Conservation (phyloP, 1,284 basidiomycete species). For the Fomitopsis pinicola region DNA sequence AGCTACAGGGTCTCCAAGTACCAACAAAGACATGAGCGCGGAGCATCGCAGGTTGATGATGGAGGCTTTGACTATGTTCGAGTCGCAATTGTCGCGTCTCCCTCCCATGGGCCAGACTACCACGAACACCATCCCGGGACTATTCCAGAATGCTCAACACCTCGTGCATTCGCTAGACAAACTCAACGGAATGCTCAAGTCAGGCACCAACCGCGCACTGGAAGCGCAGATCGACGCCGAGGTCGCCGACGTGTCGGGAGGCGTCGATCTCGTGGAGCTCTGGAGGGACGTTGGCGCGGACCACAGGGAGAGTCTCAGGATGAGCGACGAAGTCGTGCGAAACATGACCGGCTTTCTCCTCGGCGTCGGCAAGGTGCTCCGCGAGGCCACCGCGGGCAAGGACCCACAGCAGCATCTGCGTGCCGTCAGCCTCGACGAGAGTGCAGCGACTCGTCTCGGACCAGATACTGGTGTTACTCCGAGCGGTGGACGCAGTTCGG, state of each 20-base stretch:
- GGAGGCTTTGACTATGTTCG: conserved; percentile 67
- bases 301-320: conserved; percentile 62
- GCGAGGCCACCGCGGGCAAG: conserved; percentile 43
- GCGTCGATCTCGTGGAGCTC: conserved; percentile 45
- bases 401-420: conserved; percentile 37
- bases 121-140: conserved; percentile 41
- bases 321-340: conserved; percentile 73
- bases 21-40: conserved; percentile 21
- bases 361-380: conserved; percentile 63
- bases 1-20: conserved; percentile 2
- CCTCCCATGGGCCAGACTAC: conserved; percentile 39
- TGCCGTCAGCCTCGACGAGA: conserved; percentile 47
- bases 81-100: conserved; percentile 53
- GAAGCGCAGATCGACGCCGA: conserved; percentile 72
- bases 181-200: conserved; percentile 56
- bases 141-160: conserved; percentile 56
- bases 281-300: conserved; percentile 68
- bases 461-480: conserved; percentile 17
- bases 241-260: conserved; percentile 40
- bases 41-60: conserved; percentile 67
- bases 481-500: conserved; percentile 28
- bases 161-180: conserved; percentile 61
- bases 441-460: conserved; percentile 25
- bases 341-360: conserved; percentile 69
- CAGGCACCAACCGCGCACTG: conserved; percentile 51